Evolutionary conservation across 2,329 filamentous ascomycete genomes (phyloP).

Genomic region (Tolypocladium tundrense): DNA sequence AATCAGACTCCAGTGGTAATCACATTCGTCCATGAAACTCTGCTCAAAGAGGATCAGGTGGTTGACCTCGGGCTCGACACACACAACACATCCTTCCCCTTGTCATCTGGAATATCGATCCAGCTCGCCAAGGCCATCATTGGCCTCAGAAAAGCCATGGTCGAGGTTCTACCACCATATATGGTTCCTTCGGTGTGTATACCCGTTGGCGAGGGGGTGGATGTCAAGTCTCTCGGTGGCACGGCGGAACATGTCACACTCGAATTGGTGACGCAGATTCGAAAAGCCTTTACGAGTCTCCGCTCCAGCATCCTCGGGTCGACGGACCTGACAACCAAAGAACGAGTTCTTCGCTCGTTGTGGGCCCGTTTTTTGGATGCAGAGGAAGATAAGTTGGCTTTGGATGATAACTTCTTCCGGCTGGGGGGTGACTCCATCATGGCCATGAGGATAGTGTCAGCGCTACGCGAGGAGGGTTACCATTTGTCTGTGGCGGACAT

Average conservation of each 20-base stretch:
- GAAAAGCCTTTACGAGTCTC: too few species aligned
- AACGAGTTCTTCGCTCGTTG: conserved; percentile 8
- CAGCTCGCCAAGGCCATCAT: conserved; percentile 11
- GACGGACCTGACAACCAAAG: conserved; percentile 8
- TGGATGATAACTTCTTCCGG: conserved; percentile 18
- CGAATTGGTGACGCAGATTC: too few species aligned
- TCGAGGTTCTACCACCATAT: conserved; percentile 14
- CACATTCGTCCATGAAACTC: too few species aligned
- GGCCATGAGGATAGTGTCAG: conserved; percentile 16
- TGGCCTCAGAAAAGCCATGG: conserved; percentile 13
- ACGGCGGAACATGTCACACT: too few species aligned
- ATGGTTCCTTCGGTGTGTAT: conserved; percentile 13
- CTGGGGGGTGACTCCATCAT: conserved; percentile 12
- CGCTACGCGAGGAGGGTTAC: conserved; percentile 12
- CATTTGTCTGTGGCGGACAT: conserved; percentile 15
- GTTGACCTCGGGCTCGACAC: conserved; percentile 2
- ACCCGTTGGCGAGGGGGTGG: conserved; percentile 1
- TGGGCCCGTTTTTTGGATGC: conserved; percentile 12
- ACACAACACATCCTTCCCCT: conserved; percentile 1
- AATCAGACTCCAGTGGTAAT: not conserved
- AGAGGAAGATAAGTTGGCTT: conserved; percentile 11
- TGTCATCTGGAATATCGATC: conserved; percentile 7
- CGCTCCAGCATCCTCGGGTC: too few species aligned
- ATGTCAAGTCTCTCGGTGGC: conserved; percentile 2
- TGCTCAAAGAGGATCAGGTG: too few species aligned